A percentile compares a stretch with the other conserved stretches of the same genome.
These are phyloP conservation scores for Casuarina equisetifolia DNA, from an alignment of 306 rosid genomes.

Conservation along the genomic window DNA sequence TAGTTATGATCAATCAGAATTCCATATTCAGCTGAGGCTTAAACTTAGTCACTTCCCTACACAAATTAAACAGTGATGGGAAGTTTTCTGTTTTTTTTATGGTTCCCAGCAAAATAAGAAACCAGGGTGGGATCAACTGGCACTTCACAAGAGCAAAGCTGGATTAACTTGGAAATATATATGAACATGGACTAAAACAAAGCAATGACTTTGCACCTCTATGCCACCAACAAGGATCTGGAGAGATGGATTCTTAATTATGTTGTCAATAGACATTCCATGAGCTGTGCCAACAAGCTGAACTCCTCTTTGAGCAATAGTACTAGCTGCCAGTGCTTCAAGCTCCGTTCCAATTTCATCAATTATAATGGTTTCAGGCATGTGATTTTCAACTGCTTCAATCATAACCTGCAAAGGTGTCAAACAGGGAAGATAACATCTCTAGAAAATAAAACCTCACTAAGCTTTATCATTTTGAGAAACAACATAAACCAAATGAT, in stretches of 20 bases:
- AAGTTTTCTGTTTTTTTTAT: not conserved
- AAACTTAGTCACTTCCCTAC: not conserved
- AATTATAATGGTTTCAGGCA: conserved; percentile 91
- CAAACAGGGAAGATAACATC: not conserved
- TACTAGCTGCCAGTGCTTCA: conserved; percentile 98
- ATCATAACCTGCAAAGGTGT: conserved; percentile 73
- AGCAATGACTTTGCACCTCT: conserved; percentile 58
- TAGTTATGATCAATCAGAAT: conserved; percentile 19
- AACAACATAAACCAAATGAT: conserved; percentile 27
- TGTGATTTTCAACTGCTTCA: conserved; percentile 98
- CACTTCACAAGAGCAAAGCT: not conserved
- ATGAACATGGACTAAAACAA: conserved; percentile 17
- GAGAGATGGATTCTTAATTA: conserved; percentile 83
- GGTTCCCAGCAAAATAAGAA: not conserved
- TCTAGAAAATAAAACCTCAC: not conserved
- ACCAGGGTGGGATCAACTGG: not conserved
- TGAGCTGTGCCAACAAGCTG: conserved; percentile 98
- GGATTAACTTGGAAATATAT: not conserved
- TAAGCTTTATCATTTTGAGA: not conserved
- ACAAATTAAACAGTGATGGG: not conserved
- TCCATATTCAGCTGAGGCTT: conserved; percentile 18
- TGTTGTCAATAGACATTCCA: conserved; percentile 86
- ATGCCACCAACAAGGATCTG: conserved; percentile 97
- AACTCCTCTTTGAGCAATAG: conserved; percentile 99
- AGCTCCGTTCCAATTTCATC: conserved; percentile 99